These are phyloP conservation scores for Hypomontagnella submonticulosa DNA, from an alignment of 495 filamentous ascomycete genomes.

Conservation along the genomic window DNA sequence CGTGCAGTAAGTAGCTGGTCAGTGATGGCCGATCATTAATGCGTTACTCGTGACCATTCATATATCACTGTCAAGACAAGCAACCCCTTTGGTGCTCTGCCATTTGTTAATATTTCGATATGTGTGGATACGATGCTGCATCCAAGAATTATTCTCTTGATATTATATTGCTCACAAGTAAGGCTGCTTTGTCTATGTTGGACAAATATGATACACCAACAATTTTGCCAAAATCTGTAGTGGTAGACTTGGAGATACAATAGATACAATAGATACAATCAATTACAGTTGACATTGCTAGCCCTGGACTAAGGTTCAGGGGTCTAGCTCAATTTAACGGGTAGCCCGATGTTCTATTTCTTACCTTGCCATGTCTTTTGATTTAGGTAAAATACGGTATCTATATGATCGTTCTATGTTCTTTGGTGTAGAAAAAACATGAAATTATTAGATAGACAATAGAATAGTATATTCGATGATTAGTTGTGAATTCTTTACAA, in stretches of 20 bases:
- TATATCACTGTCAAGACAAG: constrained; percentile 4
- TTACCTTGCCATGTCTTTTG: not conserved
- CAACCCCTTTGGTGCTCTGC: not conserved
- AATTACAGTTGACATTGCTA: constrained; percentile 1
- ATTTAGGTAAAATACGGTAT: too few species aligned
- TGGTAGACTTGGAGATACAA: too few species aligned
- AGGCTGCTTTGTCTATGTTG: too few species aligned
- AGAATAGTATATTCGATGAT: too few species aligned
- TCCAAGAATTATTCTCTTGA: too few species aligned
- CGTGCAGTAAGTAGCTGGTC: constrained; percentile 1
- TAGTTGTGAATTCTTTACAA: not conserved
- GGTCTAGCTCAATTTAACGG: constrained; percentile 31
- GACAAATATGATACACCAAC: too few species aligned
- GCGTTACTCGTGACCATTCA: constrained; percentile 22
- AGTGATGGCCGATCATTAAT: constrained; percentile 38
- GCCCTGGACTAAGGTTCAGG: not conserved
- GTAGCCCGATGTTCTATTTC: constrained; percentile 14
- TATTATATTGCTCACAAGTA: too few species aligned
- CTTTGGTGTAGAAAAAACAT: too few species aligned
- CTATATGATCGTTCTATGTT: too few species aligned
- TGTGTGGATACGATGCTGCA: not conserved
- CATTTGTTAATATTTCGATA: not conserved
- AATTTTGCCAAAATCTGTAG: too few species aligned
- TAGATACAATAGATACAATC: too few species aligned
- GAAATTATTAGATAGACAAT: too few species aligned